Evolutionary conservation across 441 rosid genomes (phyloP), one percentile per base, ranked within the genome.

Genomic region (Gossypium schwendimanii): DNA sequence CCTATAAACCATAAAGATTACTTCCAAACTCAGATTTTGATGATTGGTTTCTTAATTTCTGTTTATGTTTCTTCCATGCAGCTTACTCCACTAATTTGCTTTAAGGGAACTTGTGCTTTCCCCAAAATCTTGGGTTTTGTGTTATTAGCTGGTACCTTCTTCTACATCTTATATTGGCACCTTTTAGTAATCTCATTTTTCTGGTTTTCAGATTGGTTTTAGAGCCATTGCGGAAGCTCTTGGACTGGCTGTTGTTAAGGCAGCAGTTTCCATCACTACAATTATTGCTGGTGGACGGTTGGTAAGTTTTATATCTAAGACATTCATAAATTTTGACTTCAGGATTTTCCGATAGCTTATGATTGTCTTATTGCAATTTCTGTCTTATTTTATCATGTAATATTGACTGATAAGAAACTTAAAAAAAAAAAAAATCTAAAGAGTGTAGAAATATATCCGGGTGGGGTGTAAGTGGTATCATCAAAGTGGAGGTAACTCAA

Each of bases 201-300:
- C 63, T 85, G 70, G 50, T 62, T 87, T 83, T 74, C 89, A 92
- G 98, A 80, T 94, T 84, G 99, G 97, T 70, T 87, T 92, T 82
- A 89, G 89, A 84, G 96, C 99, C 73, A 92, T 94, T 80, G 97
- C 93, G 62, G 97, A 94, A 83, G 97, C 99, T 78, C 96, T 94
- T 79, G 99, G 99, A 73, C 60, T 91, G 68, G 99, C 97, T 75
- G 97, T 90, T 80, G 96, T 94, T 70, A 94, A 89, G 84, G 97
- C 97, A 21, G 89, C 89, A 10, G 88, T 91, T 86, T 97, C 99
- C 77, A 89, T 94, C 76, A 80, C 94, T 77, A 97, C 92, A 70
- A 94, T 94, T 75, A 89, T 94, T 84, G 97, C 97, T 62, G 97
- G 97, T 71, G 99, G 99, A 80, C 93, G 97, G 81, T 84, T 94